A percentile compares a stretch with the other conserved stretches of the same genome.
These are phyloP conservation scores for Diaporthe sp. DNA, from an alignment of 2,329 filamentous ascomycete genomes.

Conservation along the genomic window DNA sequence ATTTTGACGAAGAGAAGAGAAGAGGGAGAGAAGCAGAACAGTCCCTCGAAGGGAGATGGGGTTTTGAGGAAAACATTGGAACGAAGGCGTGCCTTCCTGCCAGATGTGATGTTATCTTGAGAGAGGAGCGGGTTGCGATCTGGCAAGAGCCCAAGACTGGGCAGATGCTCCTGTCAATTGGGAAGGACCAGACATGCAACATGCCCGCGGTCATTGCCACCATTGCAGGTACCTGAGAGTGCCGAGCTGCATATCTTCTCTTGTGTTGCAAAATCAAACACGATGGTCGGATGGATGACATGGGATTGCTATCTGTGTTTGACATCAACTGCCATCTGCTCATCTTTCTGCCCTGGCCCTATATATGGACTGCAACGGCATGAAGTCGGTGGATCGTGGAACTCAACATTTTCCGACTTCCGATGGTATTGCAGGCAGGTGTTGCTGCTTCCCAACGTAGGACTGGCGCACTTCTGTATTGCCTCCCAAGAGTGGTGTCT, in stretches of 20 bases:
- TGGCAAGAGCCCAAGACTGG: background rate
- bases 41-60: background rate
- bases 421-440: background rate
- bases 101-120: background rate
- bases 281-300: background rate
- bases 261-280: background rate
- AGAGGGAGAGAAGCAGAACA: constrained; percentile 23
- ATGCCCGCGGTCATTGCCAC: background rate
- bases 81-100: background rate
- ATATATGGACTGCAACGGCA: background rate
- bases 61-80: background rate
- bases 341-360: background rate
- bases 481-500: background rate
- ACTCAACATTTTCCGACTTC: background rate
- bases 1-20: constrained; percentile 24
- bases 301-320: constrained; percentile 9
- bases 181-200: constrained; percentile 1
- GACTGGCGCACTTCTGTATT: background rate
- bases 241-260: background rate
- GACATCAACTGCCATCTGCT: background rate
- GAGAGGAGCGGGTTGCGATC: background rate
- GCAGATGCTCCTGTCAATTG: background rate
- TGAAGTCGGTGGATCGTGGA: background rate
- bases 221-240: background rate
- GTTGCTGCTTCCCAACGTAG: background rate